phyloP scores from a whole-genome alignment of 768 basidiomycete species.

The Boletus patriciae region DNA sequence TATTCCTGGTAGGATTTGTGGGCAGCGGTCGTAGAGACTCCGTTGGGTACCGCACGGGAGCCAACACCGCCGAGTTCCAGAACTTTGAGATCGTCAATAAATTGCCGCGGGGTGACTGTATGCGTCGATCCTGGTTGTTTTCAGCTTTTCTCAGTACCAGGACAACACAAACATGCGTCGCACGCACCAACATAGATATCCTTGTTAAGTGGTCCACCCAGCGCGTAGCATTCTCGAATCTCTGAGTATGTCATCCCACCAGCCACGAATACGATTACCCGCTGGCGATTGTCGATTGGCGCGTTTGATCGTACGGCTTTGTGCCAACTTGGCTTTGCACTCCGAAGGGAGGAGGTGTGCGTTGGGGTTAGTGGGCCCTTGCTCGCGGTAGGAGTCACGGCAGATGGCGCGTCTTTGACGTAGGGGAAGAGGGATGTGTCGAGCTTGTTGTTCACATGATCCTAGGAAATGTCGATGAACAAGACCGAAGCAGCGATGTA shows the following conservation, averaged over 20 bases:
- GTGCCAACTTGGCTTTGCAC: slow-evolving; percentile 89
- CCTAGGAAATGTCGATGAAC: slow-evolving; percentile 46
- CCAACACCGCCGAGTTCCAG: slow-evolving; percentile 88
- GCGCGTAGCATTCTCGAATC: slow-evolving; percentile 81
- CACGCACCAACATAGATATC: slow-evolving; percentile 86
- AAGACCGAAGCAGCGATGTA: neutral
- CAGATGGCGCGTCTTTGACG: slow-evolving; percentile 73
- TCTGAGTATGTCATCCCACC: slow-evolving; percentile 98
- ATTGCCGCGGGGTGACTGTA: slow-evolving; percentile 74
- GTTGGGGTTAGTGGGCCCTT: slow-evolving; percentile 50
- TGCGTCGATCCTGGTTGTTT: slow-evolving; percentile 79
- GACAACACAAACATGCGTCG: slow-evolving; percentile 39
- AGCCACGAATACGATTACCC: slow-evolving; percentile 86
- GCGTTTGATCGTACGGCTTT: slow-evolving; percentile 60
- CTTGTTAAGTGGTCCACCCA: slow-evolving; percentile 72
- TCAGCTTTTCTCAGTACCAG: slow-evolving; percentile 29
- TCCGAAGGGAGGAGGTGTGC: slow-evolving; percentile 75
- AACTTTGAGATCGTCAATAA: slow-evolving; percentile 84
- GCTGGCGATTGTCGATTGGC: slow-evolving; percentile 59
- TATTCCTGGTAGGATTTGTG: slow-evolving; percentile 66
- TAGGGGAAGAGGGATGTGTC: slow-evolving; percentile 86
- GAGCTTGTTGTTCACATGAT: slow-evolving; percentile 76
- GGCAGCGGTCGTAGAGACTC: slow-evolving; percentile 49
- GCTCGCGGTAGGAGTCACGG: slow-evolving; percentile 45
- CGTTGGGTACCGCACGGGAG: slow-evolving; percentile 69